Conservation (phyloP, 106 monocot species). For the Ottelia alismoides region DNA sequence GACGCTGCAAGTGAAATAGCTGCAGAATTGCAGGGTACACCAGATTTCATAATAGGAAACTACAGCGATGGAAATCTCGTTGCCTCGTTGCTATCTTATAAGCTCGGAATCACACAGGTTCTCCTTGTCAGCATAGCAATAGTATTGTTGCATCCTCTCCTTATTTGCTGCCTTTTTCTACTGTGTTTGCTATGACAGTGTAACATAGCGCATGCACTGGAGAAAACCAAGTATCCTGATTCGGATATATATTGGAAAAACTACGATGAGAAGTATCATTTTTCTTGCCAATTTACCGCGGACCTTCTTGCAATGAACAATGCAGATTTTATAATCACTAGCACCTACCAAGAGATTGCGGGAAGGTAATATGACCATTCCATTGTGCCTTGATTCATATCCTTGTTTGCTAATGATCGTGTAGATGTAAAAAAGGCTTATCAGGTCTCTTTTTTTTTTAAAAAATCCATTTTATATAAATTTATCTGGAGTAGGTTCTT, state of each 20-base stretch:
- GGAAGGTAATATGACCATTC: constrained; percentile 69
- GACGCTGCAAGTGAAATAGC: constrained; percentile 75
- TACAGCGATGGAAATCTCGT: constrained; percentile 96
- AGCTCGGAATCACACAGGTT: constrained; percentile 78
- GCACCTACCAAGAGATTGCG: constrained; percentile 97
- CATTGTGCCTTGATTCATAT: too few species aligned
- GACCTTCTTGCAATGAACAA: constrained; percentile 92
- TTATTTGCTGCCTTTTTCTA: too few species aligned
- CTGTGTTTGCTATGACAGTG: constrained; percentile 57
- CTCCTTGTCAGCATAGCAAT: too few species aligned
- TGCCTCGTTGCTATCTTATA: constrained; percentile 68
- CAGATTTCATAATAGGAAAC: constrained; percentile 82
- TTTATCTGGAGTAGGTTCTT: too few species aligned
- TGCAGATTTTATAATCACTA: constrained; percentile 93
- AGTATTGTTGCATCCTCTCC: too few species aligned
- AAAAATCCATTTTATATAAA: too few species aligned
- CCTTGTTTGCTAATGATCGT: too few species aligned
- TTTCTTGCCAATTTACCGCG: constrained; percentile 92
- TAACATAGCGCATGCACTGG: constrained; percentile 90
- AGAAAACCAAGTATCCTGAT: constrained; percentile 98
- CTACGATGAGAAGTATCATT: constrained; percentile 83
- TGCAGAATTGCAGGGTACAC: constrained; percentile 65
- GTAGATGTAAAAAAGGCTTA: too few species aligned
- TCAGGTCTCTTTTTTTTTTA: too few species aligned
- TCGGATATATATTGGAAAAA: constrained; percentile 93